Evolutionary conservation across 495 filamentous ascomycete species (phyloP).

Genomic region (Emericellopsis terricola): DNA sequence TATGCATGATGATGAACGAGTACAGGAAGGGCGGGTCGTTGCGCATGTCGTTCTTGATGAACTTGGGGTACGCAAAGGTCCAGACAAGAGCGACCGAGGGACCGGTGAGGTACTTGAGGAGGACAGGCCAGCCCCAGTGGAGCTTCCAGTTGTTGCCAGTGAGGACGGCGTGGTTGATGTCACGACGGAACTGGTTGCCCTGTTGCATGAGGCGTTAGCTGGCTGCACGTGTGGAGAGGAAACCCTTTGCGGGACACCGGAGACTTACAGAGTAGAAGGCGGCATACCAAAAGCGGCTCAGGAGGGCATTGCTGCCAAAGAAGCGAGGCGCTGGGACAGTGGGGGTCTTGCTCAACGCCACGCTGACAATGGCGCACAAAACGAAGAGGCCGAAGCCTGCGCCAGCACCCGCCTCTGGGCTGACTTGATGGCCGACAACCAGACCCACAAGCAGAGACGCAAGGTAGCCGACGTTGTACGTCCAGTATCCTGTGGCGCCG

Average conservation of each 20-base stretch:
- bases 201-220: not conserved
- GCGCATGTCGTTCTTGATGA: constrained; percentile 12
- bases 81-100: constrained; percentile 21
- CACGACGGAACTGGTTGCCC: constrained; percentile 5
- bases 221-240: not conserved
- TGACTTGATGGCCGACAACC: constrained; percentile 12
- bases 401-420: constrained; percentile 12
- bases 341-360: constrained; percentile 10
- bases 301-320: constrained; percentile 11
- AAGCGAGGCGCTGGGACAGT: constrained; percentile 9
- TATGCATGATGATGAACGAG: constrained; percentile 10
- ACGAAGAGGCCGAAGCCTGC: constrained; percentile 10
- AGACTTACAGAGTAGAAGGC: constrained; percentile 5
- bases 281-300: constrained; percentile 5
- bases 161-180: constrained; percentile 4
- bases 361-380: constrained; percentile 1
- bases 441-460: constrained; percentile 16
- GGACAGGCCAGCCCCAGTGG: constrained; percentile 12
- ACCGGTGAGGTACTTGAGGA: constrained; percentile 19
- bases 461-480: constrained; percentile 18
- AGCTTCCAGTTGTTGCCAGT: constrained; percentile 20
- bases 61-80: constrained; percentile 21
- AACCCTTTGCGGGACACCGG: no score
- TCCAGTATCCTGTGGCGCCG: constrained; percentile 10
- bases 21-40: constrained; percentile 20